Conservation (phyloP, 768 basidiomycete species). For the Leccinum sublutescens region DNA sequence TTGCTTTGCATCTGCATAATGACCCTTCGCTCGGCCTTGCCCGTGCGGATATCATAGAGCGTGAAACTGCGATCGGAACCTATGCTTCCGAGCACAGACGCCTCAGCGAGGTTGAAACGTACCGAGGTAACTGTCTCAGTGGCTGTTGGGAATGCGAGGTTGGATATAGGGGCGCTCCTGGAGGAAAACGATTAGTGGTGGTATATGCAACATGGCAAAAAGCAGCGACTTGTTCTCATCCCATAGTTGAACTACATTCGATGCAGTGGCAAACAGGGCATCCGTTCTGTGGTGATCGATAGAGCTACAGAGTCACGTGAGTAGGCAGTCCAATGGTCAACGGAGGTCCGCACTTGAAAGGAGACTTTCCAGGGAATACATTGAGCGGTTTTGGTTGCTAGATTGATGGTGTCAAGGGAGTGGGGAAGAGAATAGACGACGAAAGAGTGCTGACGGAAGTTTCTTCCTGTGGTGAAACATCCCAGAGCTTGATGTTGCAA, state of each 20-base stretch:
- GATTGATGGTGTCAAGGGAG: conserved; percentile 9
- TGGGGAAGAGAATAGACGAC: not conserved
- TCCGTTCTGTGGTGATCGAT: conserved; percentile 93
- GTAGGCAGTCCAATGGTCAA: not conserved
- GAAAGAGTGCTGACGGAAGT: conserved; percentile 35
- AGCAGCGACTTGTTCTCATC: conserved; percentile 81
- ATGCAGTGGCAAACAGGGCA: conserved; percentile 91
- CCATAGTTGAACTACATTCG: conserved; percentile 94
- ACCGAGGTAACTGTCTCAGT: conserved; percentile 87
- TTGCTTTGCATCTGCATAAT: conserved; percentile 96
- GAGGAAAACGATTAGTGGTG: conserved; percentile 9
- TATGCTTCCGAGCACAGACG: conserved; percentile 91
- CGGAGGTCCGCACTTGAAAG: conserved; percentile 72
- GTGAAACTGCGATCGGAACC: conserved; percentile 96
- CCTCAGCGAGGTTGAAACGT: conserved; percentile 91
- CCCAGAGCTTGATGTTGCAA: conserved; percentile 81
- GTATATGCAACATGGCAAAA: not conserved
- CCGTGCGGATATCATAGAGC: conserved; percentile 93
- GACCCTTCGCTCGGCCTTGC: conserved; percentile 89
- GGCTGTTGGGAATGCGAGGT: conserved; percentile 82
- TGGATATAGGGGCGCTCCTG: conserved; percentile 82
- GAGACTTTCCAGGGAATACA: conserved; percentile 80
- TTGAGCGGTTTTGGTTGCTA: conserved; percentile 58
- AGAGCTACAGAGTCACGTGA: conserved; percentile 47
- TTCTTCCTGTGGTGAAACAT: conserved; percentile 39